phyloP scores from a whole-genome alignment of 176 grass and related monocot species.

The Cymbopogon citratus region DNA sequence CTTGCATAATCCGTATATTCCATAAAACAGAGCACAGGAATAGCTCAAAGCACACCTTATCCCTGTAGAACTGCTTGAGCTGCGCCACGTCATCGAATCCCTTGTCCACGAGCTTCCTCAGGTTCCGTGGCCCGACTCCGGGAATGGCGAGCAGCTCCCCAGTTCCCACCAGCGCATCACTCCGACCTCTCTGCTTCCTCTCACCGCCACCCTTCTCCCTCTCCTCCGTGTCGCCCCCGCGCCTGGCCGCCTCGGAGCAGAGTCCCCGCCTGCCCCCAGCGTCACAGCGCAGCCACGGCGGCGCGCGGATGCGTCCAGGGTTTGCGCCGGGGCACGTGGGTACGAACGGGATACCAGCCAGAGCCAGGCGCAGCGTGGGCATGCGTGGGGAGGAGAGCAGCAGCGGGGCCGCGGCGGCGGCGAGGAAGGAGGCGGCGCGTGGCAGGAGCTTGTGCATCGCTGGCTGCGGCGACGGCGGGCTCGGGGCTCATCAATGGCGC shows the following conservation, averaged over 20 bases:
- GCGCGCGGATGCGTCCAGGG: neutral
- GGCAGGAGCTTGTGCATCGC: conserved; percentile 46
- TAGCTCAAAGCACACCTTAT: conserved; percentile 59
- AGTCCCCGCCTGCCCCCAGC: neutral
- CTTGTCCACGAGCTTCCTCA: conserved; percentile 90
- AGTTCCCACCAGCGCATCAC: conserved; percentile 18
- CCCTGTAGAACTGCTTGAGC: conserved; percentile 88
- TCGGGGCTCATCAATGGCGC: conserved; percentile 30
- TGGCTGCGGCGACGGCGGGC: conserved; percentile 17
- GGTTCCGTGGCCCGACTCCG: conserved; percentile 77
- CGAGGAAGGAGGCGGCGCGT: conserved; percentile 32
- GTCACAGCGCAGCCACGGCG: conserved; percentile 25
- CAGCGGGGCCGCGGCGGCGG: conserved; percentile 14
- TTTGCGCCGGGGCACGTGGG: neutral
- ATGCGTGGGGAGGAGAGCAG: conserved; percentile 21
- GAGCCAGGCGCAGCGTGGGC: conserved; percentile 24
- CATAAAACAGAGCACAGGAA: neutral
- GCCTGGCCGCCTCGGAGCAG: conserved; percentile 35
- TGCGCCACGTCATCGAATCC: conserved; percentile 78
- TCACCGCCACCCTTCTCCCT: conserved; percentile 19
- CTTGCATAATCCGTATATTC: neutral
- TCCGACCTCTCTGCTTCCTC: conserved; percentile 53
- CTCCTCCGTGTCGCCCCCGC: conserved; percentile 14
- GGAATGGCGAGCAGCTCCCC: conserved; percentile 81
- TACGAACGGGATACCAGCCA: neutral